Conservation (phyloP, 345 rosid species). For the Sisymbrium altissimum region DNA sequence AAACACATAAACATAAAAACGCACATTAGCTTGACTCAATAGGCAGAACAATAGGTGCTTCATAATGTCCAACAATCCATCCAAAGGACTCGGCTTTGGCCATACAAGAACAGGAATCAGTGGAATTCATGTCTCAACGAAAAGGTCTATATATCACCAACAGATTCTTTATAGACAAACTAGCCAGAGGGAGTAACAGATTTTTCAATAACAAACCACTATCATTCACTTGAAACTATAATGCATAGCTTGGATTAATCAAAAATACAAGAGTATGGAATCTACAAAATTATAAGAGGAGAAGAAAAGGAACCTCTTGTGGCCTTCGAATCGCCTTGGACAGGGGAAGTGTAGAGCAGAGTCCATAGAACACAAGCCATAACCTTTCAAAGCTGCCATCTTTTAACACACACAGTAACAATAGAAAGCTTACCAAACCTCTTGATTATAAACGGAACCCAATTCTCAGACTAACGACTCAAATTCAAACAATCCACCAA, state of each 20-base stretch:
- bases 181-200: neutral
- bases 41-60: neutral
- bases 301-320: constrained; percentile 45
- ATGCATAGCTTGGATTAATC: neutral
- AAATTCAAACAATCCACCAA: neutral
- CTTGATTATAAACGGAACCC: neutral
- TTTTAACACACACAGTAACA: neutral
- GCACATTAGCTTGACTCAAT: neutral
- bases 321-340: constrained; percentile 31
- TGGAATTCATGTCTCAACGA: neutral
- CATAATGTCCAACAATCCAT: neutral
- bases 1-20: constrained; percentile 7
- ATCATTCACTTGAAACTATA: neutral
- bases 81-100: neutral
- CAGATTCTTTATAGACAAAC: neutral
- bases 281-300: neutral
- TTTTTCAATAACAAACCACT: neutral
- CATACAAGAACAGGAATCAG: neutral
- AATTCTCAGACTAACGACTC: neutral
- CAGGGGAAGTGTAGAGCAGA: constrained; percentile 38
- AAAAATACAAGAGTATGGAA: neutral
- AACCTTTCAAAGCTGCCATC: constrained; percentile 53
- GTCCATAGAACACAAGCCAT: constrained; percentile 45
- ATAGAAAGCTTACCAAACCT: neutral
- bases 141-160: neutral